A percentile compares a stretch with the other conserved stretches of the same genome.
Conservation (phyloP, 495 filamentous ascomycete species). For the Choiromyces venosus region DNA sequence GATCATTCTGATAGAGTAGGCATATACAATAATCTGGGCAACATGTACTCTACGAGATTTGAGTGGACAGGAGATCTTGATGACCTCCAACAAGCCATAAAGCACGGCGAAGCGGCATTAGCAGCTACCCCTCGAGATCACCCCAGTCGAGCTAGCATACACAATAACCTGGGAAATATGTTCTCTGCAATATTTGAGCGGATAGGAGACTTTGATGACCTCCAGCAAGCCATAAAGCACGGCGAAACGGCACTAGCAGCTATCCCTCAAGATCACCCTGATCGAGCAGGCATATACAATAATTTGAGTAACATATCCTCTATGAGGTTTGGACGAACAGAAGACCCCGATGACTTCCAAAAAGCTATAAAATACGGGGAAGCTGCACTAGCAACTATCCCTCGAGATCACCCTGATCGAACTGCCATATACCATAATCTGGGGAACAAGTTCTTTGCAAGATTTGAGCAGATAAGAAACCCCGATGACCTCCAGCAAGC, state of each 20-base stretch:
- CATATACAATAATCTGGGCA: background rate
- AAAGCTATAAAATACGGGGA: background rate
- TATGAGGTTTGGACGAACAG: background rate
- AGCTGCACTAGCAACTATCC: background rate
- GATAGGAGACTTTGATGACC: background rate
- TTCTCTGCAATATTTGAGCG: background rate
- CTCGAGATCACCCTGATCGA: background rate
- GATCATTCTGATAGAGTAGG: background rate
- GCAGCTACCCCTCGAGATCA: background rate
- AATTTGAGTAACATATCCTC: no score
- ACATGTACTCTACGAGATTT: background rate
- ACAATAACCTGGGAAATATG: background rate
- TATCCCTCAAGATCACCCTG: constrained; percentile 5
- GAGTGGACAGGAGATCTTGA: background rate
- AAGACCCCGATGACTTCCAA: background rate
- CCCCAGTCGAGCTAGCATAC: background rate
- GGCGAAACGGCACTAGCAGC: constrained; percentile 7
- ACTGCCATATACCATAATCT: background rate
- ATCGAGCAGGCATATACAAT: no score
- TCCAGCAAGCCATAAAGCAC: constrained; percentile 15
- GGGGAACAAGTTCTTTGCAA: background rate
- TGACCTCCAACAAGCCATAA: background rate
- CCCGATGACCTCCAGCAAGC: background rate
- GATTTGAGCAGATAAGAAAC: background rate
- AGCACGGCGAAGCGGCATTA: background rate